Percentiles rank a stretch among this genome's conserved stretches.
These are phyloP conservation scores for Torulaspora gathmanii DNA, from an alignment of 805 yeast species.

Conservation along the genomic window DNA sequence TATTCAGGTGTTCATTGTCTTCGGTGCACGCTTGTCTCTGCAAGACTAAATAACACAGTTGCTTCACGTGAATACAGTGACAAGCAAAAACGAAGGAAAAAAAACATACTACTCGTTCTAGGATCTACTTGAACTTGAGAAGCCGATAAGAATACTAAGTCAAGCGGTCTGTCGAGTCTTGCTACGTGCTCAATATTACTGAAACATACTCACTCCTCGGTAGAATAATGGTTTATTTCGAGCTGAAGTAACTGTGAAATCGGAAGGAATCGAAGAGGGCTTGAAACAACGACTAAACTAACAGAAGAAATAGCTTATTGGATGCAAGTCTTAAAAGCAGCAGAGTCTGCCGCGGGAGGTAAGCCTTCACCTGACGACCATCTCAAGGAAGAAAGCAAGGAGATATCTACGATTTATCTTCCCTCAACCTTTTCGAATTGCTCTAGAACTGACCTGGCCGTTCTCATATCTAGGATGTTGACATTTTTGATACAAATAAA, in stretches of 20 bases:
- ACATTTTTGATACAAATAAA: conserved; percentile 68
- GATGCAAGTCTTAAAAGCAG: conserved; percentile 2
- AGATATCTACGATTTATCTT: conserved; percentile 24
- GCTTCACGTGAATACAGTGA: background rate
- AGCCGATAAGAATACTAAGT: background rate
- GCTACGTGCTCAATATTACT: background rate
- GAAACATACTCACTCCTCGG: background rate
- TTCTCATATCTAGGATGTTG: conserved; percentile 74
- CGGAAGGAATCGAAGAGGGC: conserved; percentile 1
- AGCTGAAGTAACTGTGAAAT: conserved; percentile 2
- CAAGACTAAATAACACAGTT: background rate
- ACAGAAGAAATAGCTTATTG: background rate
- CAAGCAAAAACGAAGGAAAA: background rate
- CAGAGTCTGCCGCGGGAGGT: background rate
- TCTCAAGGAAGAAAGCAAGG: conserved; percentile 3
- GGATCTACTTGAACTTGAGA: background rate
- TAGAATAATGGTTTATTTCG: conserved; percentile 4
- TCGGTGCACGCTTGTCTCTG: too few relatives aligned
- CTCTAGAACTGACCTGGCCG: conserved; percentile 63
- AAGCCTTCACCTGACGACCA: background rate
- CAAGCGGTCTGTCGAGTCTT: background rate
- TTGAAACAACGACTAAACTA: background rate
- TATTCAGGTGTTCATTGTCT: too few relatives aligned
- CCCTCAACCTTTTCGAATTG: conserved; percentile 55
- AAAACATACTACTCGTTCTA: background rate